These are phyloP conservation scores for Vaccinium myrtillus DNA, from an alignment of 148 eudicot species.

Conservation along the genomic window DNA sequence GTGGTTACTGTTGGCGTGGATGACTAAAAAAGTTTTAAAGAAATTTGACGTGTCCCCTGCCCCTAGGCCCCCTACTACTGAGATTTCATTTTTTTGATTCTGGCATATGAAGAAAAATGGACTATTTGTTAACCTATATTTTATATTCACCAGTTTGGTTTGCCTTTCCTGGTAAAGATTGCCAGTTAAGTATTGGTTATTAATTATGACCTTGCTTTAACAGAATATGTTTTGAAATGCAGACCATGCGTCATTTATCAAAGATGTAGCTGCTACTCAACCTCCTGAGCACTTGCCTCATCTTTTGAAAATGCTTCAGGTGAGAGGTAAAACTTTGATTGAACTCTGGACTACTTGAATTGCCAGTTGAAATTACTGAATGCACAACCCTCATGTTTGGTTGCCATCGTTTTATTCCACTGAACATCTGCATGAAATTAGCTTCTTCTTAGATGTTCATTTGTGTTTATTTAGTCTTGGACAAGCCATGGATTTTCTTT, in stretches of 20 bases:
- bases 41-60: neutral
- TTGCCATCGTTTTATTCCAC: neutral
- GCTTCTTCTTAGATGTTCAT: neutral
- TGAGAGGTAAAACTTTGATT: conserved; percentile 55
- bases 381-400: neutral
- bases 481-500: neutral
- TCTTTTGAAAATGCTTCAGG: conserved; percentile 73
- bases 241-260: conserved; percentile 77
- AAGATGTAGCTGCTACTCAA: conserved; percentile 77
- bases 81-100: neutral
- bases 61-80: neutral
- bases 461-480: neutral
- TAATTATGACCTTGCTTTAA: neutral
- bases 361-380: neutral
- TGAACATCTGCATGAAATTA: neutral
- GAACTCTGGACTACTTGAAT: neutral
- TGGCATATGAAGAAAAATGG: neutral
- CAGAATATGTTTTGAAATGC: conserved; percentile 24
- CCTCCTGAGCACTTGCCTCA: conserved; percentile 75
- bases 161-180: neutral
- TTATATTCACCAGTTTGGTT: neutral
- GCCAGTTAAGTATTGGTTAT: neutral
- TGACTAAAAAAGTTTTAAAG: neutral
- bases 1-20: neutral
- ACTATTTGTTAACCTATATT: neutral